phyloP scores from a whole-genome alignment of 192 early-diverging fungal genomes.

The Spizellomyces punctatus region DNA sequence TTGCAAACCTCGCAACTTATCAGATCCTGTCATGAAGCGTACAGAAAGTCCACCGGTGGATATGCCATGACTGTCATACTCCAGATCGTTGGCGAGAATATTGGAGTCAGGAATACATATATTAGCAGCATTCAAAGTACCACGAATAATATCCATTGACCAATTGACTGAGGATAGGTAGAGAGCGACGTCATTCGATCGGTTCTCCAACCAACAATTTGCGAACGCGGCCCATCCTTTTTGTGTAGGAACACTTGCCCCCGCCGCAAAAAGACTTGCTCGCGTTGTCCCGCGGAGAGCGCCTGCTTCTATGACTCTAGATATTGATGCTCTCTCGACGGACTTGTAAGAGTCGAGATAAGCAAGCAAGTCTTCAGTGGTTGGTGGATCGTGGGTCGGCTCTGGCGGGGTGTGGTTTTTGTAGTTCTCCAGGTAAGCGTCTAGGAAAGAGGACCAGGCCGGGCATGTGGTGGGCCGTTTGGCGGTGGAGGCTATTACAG shows the following conservation, averaged over 20 bases:
- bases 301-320: neutral
- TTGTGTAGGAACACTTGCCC: neutral
- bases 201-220: neutral
- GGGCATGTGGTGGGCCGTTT: neutral
- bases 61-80: neutral
- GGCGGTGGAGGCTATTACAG: conserved; percentile 3
- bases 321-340: neutral
- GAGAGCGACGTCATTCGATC: neutral
- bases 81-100: conserved; percentile 3
- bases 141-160: neutral
- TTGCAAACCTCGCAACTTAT: neutral
- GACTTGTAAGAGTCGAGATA: neutral
- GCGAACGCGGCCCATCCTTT: neutral
- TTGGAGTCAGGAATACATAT: neutral
- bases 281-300: neutral
- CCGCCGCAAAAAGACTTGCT: neutral
- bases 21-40: neutral
- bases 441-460: neutral
- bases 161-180: conserved; percentile 2
- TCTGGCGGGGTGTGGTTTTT: neutral
- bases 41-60: neutral
- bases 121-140: neutral
- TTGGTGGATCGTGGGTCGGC: neutral
- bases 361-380: neutral
- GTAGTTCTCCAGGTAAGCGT: conserved; percentile 1